Percentiles rank a stretch among this genome's conserved stretches.
These are phyloP conservation scores for Zoysia japonica DNA, from an alignment of 176 grass and related monocot species.

Conservation along the genomic window DNA sequence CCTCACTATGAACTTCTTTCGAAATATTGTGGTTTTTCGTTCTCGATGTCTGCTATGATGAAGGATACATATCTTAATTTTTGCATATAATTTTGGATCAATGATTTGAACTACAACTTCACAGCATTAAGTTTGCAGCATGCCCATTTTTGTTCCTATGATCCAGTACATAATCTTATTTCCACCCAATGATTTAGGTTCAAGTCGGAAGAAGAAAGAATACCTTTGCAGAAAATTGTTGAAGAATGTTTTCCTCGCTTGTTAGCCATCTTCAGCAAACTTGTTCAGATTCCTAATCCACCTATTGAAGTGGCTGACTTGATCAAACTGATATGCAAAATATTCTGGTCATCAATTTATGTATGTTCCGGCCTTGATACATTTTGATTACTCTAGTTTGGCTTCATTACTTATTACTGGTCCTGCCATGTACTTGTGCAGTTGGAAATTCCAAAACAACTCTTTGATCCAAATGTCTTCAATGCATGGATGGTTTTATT, in stretches of 20 bases:
- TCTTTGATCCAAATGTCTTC: slow-evolving; percentile 66
- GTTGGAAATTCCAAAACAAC: slow-evolving; percentile 79
- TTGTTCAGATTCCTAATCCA: slow-evolving; percentile 73
- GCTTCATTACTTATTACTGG: background rate
- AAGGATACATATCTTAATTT: background rate
- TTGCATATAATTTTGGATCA: background rate
- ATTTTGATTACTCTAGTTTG: background rate
- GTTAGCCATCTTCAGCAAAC: slow-evolving; percentile 69
- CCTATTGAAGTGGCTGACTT: slow-evolving; percentile 81
- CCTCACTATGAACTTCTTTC: background rate
- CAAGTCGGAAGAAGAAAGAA: slow-evolving; percentile 84
- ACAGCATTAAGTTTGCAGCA: background rate
- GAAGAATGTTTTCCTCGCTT: slow-evolving; percentile 78
- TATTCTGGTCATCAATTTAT: slow-evolving; percentile 97
- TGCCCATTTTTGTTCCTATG: background rate
- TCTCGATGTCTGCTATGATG: slow-evolving; percentile 11
- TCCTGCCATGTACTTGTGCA: slow-evolving; percentile 45
- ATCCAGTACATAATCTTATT: slow-evolving; percentile 1
- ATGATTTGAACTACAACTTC: background rate
- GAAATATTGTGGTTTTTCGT: background rate
- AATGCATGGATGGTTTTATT: slow-evolving; percentile 87
- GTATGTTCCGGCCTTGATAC: slow-evolving; percentile 49
- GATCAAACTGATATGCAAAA: slow-evolving; percentile 95
- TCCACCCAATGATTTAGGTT: slow-evolving; percentile 49
- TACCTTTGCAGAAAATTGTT: slow-evolving; percentile 74